Percentiles rank a stretch among this genome's conserved stretches.
Conservation (phyloP, 208 protist genomes). For the Trypanosomatidae sp. region DNA sequence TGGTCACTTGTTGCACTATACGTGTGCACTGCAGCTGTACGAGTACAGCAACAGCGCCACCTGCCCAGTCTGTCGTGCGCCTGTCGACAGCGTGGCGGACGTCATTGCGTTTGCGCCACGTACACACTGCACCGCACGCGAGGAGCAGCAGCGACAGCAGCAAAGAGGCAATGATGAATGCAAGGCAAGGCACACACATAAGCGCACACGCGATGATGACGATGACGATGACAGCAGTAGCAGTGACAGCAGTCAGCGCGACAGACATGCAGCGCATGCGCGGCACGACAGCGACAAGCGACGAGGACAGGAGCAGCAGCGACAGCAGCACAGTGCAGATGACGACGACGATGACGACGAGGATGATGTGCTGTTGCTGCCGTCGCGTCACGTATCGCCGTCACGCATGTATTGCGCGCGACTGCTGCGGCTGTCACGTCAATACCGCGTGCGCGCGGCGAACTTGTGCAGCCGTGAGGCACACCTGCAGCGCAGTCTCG, state of each 20-base stretch:
- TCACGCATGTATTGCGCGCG: too few species aligned
- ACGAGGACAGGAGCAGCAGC: background rate
- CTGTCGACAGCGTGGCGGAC: slow-evolving; percentile 9
- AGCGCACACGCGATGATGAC: background rate
- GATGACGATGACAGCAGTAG: background rate
- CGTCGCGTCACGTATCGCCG: too few species aligned
- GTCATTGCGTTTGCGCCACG: slow-evolving; percentile 34
- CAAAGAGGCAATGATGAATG: too few species aligned
- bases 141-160: background rate
- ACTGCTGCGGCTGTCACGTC: too few species aligned
- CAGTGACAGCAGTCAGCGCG: background rate
- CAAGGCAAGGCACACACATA: background rate
- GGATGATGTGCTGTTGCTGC: too few species aligned
- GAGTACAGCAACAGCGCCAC: slow-evolving; percentile 18
- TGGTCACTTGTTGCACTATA: slow-evolving; percentile 64
- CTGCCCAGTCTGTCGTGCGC: slow-evolving; percentile 64
- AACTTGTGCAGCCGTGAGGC: too few species aligned
- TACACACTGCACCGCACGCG: slow-evolving; percentile 8
- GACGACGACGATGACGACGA: background rate
- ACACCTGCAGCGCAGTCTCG: too few species aligned
- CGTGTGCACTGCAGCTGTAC: slow-evolving; percentile 53
- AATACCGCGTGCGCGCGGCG: too few species aligned
- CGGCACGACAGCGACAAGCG: background rate
- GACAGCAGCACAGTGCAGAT: background rate
- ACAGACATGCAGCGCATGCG: too few species aligned